Percentiles rank a stretch among this genome's conserved stretches.
These are phyloP conservation scores for Talaromyces sp. DNA, from an alignment of 2,329 filamentous ascomycete species.

Conservation along the genomic window DNA sequence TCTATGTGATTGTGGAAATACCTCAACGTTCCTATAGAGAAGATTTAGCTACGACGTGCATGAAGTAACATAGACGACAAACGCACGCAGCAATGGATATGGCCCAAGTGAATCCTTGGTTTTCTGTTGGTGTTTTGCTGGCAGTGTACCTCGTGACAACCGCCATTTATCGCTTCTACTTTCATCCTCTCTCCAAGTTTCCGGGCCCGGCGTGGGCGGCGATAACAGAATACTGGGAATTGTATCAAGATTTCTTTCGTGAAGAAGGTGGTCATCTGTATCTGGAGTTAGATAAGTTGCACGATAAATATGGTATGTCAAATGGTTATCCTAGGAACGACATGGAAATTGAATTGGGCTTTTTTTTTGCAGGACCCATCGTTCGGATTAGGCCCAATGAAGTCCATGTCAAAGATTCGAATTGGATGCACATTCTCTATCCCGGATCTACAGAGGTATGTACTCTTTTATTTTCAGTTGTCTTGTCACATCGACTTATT, in stretches of 20 bases:
- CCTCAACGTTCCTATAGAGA: no score
- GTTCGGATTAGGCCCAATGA: constrained; percentile 26
- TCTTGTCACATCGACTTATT: no score
- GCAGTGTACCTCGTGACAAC: neutral
- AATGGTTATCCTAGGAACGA: constrained; percentile 3
- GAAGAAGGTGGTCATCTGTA: no score
- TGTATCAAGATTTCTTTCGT: constrained; percentile 29
- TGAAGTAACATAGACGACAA: no score
- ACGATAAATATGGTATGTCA: constrained; percentile 22
- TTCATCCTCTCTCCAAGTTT: constrained; percentile 27
- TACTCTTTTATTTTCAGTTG: no score
- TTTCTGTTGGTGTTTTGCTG: no score
- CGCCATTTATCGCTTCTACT: constrained; percentile 25
- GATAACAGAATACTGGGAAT: constrained; percentile 24
- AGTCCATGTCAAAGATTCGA: constrained; percentile 24
- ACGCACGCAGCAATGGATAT: no score
- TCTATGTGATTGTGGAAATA: no score
- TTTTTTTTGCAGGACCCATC: constrained; percentile 20
- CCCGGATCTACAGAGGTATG: neutral
- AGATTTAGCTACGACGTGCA: no score
- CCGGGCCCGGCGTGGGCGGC: constrained; percentile 28
- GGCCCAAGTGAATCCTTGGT: no score
- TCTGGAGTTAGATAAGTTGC: constrained; percentile 9
- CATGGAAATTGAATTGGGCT: neutral
- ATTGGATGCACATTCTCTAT: constrained; percentile 23